phyloP scores from a whole-genome alignment of 805 yeast species.

The Candida saitoana region DNA sequence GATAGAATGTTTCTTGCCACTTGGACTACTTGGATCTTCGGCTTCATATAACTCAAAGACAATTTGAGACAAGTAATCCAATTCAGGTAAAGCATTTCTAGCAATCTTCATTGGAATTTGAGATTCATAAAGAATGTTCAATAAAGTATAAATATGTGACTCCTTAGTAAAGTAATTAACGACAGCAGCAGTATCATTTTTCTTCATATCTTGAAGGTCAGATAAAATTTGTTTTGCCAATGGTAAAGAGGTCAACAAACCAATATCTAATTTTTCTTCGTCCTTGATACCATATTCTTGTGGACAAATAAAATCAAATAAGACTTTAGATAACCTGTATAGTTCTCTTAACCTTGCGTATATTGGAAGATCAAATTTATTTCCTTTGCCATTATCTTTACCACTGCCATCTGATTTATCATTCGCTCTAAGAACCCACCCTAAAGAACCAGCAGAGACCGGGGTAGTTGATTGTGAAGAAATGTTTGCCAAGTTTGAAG shows the following conservation, averaged over 20 bases:
- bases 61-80: conserved; percentile 92
- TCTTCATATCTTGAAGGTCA: conserved; percentile 77
- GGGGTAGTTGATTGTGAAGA: conserved; percentile 16
- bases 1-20: conserved; percentile 81
- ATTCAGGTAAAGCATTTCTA: conserved; percentile 91
- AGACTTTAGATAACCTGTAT: conserved; percentile 82
- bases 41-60: conserved; percentile 89
- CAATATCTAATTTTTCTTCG: conserved; percentile 92
- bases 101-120: conserved; percentile 94
- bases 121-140: conserved; percentile 87
- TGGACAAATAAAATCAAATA: conserved; percentile 96
- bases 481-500: conserved; percentile 17
- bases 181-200: conserved; percentile 75
- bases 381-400: conserved; percentile 19
- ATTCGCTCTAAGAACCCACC: conserved; percentile 61
- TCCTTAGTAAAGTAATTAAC: conserved; percentile 94
- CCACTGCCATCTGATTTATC: conserved; percentile 16
- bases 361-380: conserved; percentile 71
- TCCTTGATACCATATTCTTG: conserved; percentile 98
- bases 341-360: conserved; percentile 81
- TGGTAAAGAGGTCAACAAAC: conserved; percentile 89
- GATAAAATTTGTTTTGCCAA: conserved; percentile 79
- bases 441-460: conserved; percentile 60
- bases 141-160: conserved; percentile 88
- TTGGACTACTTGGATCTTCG: conserved; percentile 54